Base-by-base conservation (phyloP, 306 rosid species). In the Mimosa bimucronata region DNA sequence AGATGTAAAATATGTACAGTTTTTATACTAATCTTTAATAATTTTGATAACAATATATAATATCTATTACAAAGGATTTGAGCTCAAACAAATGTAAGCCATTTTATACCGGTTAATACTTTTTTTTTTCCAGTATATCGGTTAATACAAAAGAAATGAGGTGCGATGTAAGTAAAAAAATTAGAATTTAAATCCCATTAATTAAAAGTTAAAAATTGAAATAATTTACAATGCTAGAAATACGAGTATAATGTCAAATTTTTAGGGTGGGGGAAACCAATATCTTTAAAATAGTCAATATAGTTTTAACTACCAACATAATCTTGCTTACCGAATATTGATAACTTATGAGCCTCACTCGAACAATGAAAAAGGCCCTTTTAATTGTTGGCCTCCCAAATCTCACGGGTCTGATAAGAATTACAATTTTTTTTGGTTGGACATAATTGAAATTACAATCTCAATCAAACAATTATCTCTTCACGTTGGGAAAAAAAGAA, bases 391-490 rank as follows among this genome's bases (percentile, higher is more conserved):
- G 14, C 67, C 38, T 61, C 67, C 29, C 38, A 61, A 61, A 21
- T 8, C 67, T 12, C 38, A 28, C 21, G n/a, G 38, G 9, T 29
- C 29, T 9, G 66, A 60, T 61, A 61, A 60, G 14, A 9, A 48
- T 66, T 6, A 34, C 38, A 3, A 52, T 19, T 0, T 23, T 19
- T 77, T 26, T 4, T 52, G 1, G 4, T 77, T 50, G 80, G 80
- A 13, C 53, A 37, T 14, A 52, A 44, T 66, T 1, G 66, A 50
- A 34, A n/a, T 66, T 66, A 52, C 26, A 37, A 25, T 77, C 81
- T 19, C 48, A 67, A 50, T 77, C 81, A 52, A 77, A 38, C 21
- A 37, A 38, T 34, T 52, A 67, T 67, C 66, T 67, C 52, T 67
- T 6, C n/a, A 13, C 38, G 38, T 6, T 0, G 38, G 38, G 5